phyloP scores from a whole-genome alignment of 2,329 filamentous ascomycete species.

The Penicillium sp. region DNA sequence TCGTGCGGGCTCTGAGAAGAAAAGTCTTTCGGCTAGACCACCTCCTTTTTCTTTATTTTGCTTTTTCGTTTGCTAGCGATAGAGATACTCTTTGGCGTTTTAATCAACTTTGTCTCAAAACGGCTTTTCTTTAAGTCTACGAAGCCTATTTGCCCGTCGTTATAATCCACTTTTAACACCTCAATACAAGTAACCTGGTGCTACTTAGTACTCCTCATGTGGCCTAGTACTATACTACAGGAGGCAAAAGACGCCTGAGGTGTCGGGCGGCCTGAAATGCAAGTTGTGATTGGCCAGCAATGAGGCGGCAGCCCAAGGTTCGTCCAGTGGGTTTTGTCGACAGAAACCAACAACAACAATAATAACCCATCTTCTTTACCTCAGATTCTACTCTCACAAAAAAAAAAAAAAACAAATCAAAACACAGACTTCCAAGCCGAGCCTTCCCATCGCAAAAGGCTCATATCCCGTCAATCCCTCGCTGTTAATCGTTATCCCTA shows the following conservation, averaged over 20 bases:
- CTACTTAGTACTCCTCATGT: too few relatives aligned
- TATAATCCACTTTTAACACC: neutral
- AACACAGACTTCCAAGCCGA: conserved; percentile 22
- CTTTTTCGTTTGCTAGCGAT: conserved; percentile 26
- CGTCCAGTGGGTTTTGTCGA: conserved; percentile 33
- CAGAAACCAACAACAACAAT: conserved; percentile 31
- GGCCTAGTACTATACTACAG: neutral
- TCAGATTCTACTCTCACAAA: conserved; percentile 1
- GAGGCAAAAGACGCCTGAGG: conserved; percentile 4
- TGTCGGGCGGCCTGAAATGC: conserved; percentile 11
- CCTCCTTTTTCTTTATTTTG: conserved; percentile 3
- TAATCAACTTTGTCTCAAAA: neutral
- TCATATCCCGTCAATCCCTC: conserved; percentile 11
- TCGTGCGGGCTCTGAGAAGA: conserved; percentile 15
- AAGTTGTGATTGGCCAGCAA: conserved; percentile 25
- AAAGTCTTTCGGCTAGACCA: conserved; percentile 4
- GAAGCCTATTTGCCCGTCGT: neutral
- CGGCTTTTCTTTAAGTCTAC: neutral
- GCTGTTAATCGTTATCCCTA: conserved; percentile 9
- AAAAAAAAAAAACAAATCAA: neutral
- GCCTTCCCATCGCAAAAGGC: neutral
- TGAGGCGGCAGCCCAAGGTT: conserved; percentile 25
- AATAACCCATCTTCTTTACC: conserved; percentile 11
- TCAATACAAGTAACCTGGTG: too few relatives aligned
- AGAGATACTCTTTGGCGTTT: conserved; percentile 18